These are phyloP conservation scores for Papilionanthe hybrid DNA, from an alignment of 116 monocot genomes.

Conservation along the genomic window DNA sequence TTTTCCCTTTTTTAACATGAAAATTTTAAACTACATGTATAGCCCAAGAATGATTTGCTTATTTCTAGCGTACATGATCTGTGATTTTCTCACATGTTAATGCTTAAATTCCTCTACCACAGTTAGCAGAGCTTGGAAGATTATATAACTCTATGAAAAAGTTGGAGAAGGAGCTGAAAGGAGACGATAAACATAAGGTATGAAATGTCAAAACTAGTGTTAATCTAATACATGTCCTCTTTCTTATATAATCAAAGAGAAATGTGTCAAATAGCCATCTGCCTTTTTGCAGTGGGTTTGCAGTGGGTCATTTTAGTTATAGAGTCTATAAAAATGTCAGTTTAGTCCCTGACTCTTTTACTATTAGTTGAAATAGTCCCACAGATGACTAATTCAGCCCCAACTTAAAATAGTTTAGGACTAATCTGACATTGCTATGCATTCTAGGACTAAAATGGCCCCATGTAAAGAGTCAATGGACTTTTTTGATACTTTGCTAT, in stretches of 20 bases:
- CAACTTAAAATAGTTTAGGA: too few species aligned
- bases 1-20: neutral
- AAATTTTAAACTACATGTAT: slow-evolving; percentile 32
- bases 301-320: too few species aligned
- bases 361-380: too few species aligned
- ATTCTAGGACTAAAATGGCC: too few species aligned
- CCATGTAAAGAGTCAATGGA: too few species aligned
- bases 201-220: neutral
- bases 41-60: neutral
- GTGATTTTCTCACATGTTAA: neutral
- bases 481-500: neutral
- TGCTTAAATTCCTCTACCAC: neutral
- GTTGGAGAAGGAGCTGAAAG: slow-evolving; percentile 73
- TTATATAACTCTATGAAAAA: slow-evolving; percentile 67
- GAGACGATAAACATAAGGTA: slow-evolving; percentile 51
- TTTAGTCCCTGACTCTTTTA: too few species aligned
- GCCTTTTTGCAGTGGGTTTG: too few species aligned
- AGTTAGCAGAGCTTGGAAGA: slow-evolving; percentile 79
- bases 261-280: too few species aligned
- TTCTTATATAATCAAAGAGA: neutral
- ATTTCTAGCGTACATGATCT: neutral
- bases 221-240: neutral
- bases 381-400: too few species aligned
- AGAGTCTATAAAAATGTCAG: too few species aligned
- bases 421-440: too few species aligned